Conservation (phyloP, 1,284 basidiomycete genomes). For the Moniliophthora roreri region DNA sequence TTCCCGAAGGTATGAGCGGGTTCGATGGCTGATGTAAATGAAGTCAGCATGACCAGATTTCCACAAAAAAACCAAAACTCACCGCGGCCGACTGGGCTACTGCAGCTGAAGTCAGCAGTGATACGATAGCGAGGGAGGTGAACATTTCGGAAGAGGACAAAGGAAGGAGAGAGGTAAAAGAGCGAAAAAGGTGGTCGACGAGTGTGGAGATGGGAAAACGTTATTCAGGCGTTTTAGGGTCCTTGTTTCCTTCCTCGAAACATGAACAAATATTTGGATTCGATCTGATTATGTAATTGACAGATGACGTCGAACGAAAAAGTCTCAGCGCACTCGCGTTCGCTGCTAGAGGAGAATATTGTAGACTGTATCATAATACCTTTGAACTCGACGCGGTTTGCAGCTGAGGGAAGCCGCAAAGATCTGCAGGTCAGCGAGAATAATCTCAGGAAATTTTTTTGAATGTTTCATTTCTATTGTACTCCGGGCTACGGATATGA, state of each 20-base stretch:
- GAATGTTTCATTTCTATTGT: no score
- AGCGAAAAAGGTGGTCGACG: neutral
- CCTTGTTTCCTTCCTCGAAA: neutral
- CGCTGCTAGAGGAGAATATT: no score
- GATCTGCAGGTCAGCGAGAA: no score
- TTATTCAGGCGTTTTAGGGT: neutral
- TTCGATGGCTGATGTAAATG: no score
- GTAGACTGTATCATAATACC: no score
- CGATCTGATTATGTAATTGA: neutral
- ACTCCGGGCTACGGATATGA: no score
- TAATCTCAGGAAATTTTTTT: no score
- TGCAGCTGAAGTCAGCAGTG: conserved; percentile 44
- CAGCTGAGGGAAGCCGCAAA: no score
- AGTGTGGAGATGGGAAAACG: neutral
- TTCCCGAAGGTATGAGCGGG: conserved; percentile 62
- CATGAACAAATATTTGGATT: neutral
- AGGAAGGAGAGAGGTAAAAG: neutral
- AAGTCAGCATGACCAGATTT: conserved; percentile 17
- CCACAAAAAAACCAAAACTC: conserved; percentile 8
- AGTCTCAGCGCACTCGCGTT: no score
- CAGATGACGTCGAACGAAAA: neutral
- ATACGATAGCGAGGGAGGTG: conserved; percentile 47
- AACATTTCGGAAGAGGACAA: conserved; percentile 33
- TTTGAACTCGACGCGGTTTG: no score
- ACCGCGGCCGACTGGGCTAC: conserved; percentile 45